A percentile compares a stretch with the other conserved stretches of the same genome.
These are phyloP conservation scores for Ceratocystis destructans DNA, from an alignment of 2,329 filamentous ascomycete species.

Conservation along the genomic window DNA sequence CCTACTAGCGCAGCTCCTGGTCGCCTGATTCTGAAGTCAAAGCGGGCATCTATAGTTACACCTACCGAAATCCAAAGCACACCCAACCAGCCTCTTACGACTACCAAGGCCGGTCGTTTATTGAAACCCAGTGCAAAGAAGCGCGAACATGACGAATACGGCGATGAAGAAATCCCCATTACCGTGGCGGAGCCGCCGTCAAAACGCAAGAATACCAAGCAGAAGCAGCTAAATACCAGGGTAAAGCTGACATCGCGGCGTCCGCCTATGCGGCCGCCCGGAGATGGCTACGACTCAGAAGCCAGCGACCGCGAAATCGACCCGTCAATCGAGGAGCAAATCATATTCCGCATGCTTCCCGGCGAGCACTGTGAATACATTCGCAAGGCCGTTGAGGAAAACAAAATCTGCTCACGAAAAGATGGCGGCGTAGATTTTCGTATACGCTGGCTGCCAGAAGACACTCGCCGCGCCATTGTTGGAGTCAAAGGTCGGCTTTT, in stretches of 20 bases:
- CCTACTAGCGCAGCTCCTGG: constrained; percentile 20
- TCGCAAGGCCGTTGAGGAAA: constrained; percentile 58
- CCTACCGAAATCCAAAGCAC: constrained; percentile 23
- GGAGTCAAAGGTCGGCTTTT: constrained; percentile 57
- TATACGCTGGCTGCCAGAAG: constrained; percentile 64
- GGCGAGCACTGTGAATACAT: constrained; percentile 79
- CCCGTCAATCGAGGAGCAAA: constrained; percentile 77
- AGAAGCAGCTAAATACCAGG: constrained; percentile 31
- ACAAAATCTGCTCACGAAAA: constrained; percentile 54
- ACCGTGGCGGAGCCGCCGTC: constrained; percentile 27
- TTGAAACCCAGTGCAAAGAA: constrained; percentile 51
- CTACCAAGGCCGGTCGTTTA: constrained; percentile 47
- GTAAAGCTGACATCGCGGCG: constrained; percentile 36
- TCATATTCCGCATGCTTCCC: constrained; percentile 76
- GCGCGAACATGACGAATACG: constrained; percentile 41
- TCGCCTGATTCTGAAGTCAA: constrained; percentile 31
- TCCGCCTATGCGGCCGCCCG: constrained; percentile 53
- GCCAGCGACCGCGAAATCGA: constrained; percentile 81
- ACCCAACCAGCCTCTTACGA: constrained; percentile 26
- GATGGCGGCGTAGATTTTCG: constrained; percentile 63
- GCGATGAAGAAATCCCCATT: constrained; percentile 33
- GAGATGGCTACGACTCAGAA: constrained; percentile 93
- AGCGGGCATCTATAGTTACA: constrained; percentile 29
- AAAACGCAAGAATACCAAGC: constrained; percentile 30
- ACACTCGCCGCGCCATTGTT: constrained; percentile 59